phyloP scores from a whole-genome alignment of 495 filamentous ascomycete species.

The Xylaria sp. region DNA sequence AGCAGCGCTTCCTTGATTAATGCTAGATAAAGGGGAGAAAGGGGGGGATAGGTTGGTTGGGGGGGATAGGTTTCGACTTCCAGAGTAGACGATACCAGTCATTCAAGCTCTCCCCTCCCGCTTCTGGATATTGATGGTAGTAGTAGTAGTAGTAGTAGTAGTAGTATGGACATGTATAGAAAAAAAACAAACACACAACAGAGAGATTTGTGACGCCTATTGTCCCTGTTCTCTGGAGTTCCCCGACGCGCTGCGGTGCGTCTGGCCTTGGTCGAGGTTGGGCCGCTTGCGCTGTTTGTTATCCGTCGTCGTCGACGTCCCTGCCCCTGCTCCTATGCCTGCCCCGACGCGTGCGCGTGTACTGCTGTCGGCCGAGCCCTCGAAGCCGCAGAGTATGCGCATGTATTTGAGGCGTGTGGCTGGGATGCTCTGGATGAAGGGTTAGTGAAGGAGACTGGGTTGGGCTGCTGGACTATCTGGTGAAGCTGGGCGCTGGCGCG shows the following conservation, averaged over 20 bases:
- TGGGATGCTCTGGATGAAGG: constrained; percentile 48
- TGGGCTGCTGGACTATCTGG: too few species aligned
- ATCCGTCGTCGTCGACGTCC: too few species aligned
- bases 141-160: too few species aligned
- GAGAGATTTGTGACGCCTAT: not conserved
- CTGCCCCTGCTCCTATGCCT: constrained; percentile 7
- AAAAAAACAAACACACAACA: too few species aligned
- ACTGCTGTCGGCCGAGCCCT: constrained; percentile 20
- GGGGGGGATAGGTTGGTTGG: not conserved
- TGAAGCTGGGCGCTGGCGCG: too few species aligned
- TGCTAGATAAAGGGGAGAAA: not conserved
- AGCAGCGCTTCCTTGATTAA: not conserved
- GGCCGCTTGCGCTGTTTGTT: constrained; percentile 9
- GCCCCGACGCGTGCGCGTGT: not conserved
- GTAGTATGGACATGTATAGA: not conserved
- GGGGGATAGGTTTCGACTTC: too few species aligned
- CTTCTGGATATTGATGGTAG: not conserved
- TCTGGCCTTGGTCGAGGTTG: not conserved
- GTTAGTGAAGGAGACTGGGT: not conserved
- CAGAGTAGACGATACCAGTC: not conserved
- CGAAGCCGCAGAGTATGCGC: constrained; percentile 55
- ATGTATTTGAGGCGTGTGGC: constrained; percentile 57
- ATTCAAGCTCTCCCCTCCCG: not conserved
- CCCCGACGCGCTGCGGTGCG: not conserved
- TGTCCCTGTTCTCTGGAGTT: not conserved